Percentiles rank a stretch among this genome's conserved stretches.
These are phyloP conservation scores for Podospora comata DNA, from an alignment of 495 filamentous ascomycete genomes.

Conservation along the genomic window DNA sequence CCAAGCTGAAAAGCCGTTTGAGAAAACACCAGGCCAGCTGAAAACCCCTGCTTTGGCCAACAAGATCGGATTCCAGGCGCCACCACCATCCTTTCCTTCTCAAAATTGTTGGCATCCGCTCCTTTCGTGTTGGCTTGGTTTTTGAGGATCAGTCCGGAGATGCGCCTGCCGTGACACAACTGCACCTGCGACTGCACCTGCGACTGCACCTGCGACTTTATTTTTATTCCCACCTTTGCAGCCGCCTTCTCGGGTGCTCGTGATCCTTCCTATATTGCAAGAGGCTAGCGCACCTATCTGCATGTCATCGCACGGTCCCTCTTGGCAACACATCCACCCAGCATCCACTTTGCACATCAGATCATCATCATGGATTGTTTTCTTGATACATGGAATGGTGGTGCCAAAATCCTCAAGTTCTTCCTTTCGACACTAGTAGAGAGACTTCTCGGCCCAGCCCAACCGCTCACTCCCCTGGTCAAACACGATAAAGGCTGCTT, in stretches of 20 bases:
- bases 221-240: not conserved
- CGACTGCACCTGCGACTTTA: not conserved
- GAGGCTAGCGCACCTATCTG: slow-evolving; percentile 2
- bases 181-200: not conserved
- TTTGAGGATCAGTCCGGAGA: not conserved
- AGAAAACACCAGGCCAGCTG: slow-evolving; percentile 8
- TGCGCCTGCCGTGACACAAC: not conserved
- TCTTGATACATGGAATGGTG: too few species aligned
- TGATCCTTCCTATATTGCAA: not conserved
- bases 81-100: slow-evolving; percentile 8
- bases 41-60: slow-evolving; percentile 9
- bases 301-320: not conserved
- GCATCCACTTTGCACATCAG: not conserved
- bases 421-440: not conserved
- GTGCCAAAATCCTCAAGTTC: too few species aligned
- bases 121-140: not conserved
- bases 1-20: slow-evolving; percentile 12
- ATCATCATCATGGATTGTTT: not conserved
- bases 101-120: not conserved
- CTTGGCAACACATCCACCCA: not conserved
- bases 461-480: slow-evolving; percentile 41
- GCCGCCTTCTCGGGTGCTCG: not conserved
- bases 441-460: slow-evolving; percentile 51
- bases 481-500: slow-evolving; percentile 75
- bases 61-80: slow-evolving; percentile 1